Percentiles rank a stretch among this genome's conserved stretches.
Conservation (phyloP, 1,284 basidiomycete genomes). For the Ganoderma sp. region DNA sequence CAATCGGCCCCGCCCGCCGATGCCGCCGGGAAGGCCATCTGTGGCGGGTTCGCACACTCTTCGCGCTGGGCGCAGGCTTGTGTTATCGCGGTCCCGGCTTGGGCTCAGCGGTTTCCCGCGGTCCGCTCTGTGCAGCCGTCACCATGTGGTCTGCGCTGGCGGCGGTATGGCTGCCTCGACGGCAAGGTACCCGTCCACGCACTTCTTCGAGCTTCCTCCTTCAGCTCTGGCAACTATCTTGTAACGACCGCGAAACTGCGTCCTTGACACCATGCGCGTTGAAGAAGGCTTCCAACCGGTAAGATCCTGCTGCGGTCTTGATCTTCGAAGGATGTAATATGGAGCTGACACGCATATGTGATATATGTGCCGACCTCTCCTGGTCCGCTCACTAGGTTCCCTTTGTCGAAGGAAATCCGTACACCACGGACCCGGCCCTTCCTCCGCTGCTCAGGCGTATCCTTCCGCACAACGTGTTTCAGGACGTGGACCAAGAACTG, state of each 20-base stretch:
- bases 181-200: background rate
- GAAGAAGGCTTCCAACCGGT: constrained; percentile 73
- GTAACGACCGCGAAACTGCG: background rate
- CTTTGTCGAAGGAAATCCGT: constrained; percentile 61
- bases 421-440: constrained; percentile 62
- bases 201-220: background rate
- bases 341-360: background rate
- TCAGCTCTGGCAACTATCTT: background rate
- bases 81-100: background rate
- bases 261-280: constrained; percentile 53
- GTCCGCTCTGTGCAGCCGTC: background rate
- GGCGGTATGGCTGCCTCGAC: no score
- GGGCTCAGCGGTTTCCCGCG: background rate
- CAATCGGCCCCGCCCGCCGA: background rate
- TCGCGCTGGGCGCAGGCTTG: background rate
- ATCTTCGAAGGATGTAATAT: constrained; percentile 1
- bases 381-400: constrained; percentile 39
- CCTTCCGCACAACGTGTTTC: constrained; percentile 49
- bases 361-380: background rate
- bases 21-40: no score
- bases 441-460: constrained; percentile 61
- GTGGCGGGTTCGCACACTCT: background rate
- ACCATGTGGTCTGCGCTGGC: background rate
- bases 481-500: constrained; percentile 59
- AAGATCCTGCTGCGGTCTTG: constrained; percentile 23